Evolutionary conservation across 1,139 yeast genomes (phyloP), one percentile per base, ranked within the genome.

Genomic region (Geotrichum aggregatum): DNA sequence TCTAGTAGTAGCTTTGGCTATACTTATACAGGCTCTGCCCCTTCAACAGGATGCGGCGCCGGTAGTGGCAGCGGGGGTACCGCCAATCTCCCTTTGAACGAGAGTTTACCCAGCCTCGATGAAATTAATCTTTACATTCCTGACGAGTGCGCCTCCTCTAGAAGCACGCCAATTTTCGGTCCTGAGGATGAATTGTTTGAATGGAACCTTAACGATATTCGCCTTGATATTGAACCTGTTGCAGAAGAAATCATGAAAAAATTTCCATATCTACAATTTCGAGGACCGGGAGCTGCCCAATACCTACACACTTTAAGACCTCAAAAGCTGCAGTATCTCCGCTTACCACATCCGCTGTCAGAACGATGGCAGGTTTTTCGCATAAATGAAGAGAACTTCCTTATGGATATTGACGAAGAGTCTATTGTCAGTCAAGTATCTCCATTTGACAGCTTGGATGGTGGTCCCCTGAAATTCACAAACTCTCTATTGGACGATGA

Each of bases 331-430:
- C 61, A 60, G 16, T 56, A 53, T 19, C 57, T 61, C 38, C 54
- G 59, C 22, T 56, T 60, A 7, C 66, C 69, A 0, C 64, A 61
- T 49, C 64, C 67, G 2, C 49, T 59, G 26, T 47, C 57, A 3
- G 71, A 68, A 44, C 64, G 62, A 33, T 69, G 72, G 72, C 71
- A 68, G 52, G 62, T 67, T 1, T 69, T 68, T 54, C 61, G 59
- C 22, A 60, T 69, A 7, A 66, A 63, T 26, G 62, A 53, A 3
- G 66, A 66, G 24, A 66, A 66, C 2, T 59, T 60, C 2, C 57
- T 68, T 11, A 59, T 59, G 13, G 68, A 63, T 24, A 52, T 66
- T 1, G 62, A 60, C 31, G 49, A 50, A 19, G 38, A 35, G 8
- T 43, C 47, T 7, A 31, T 47, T 10, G 48, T 49, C 14, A 50